Conservation (phyloP, 2,329 filamentous ascomycete genomes). For the Dactylellina leptospora region DNA sequence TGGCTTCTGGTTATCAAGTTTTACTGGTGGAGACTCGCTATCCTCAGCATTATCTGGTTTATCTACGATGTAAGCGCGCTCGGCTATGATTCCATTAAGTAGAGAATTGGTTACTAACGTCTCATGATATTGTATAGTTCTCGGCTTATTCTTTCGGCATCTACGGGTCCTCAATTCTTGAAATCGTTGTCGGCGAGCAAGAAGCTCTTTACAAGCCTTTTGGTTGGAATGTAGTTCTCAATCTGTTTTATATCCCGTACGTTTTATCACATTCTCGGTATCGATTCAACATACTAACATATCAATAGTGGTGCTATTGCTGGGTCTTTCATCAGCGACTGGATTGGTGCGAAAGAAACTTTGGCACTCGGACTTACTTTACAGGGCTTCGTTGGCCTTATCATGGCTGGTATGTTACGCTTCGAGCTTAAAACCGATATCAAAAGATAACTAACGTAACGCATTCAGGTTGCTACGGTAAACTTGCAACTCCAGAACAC, state of each 20-base stretch:
- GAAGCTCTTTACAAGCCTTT: slow-evolving; percentile 76
- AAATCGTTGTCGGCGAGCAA: slow-evolving; percentile 68
- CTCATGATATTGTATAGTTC: slow-evolving; percentile 67
- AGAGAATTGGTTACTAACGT: slow-evolving; percentile 51
- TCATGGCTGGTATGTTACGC: slow-evolving; percentile 44
- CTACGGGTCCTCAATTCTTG: slow-evolving; percentile 79
- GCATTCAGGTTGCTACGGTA: slow-evolving; percentile 78
- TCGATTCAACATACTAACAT: slow-evolving; percentile 8
- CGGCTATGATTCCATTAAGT: not conserved
- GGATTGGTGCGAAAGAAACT: slow-evolving; percentile 67
- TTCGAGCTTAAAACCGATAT: not conserved
- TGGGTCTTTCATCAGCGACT: slow-evolving; percentile 78
- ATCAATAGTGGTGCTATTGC: slow-evolving; percentile 70
- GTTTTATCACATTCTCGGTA: not conserved
- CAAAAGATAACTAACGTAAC: slow-evolving; percentile 65
- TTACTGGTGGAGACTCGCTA: slow-evolving; percentile 76
- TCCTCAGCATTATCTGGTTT: slow-evolving; percentile 83
- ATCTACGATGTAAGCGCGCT: slow-evolving; percentile 72
- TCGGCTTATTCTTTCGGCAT: slow-evolving; percentile 85
- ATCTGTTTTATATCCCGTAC: slow-evolving; percentile 69
- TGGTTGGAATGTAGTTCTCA: slow-evolving; percentile 88
- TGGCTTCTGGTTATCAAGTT: slow-evolving; percentile 69
- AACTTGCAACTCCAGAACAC: slow-evolving; percentile 72
- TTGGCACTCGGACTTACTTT: slow-evolving; percentile 74
- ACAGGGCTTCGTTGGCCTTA: slow-evolving; percentile 82